These are phyloP conservation scores for Phaseolus lunatus DNA, from an alignment of 306 rosid genomes.

Conservation along the genomic window DNA sequence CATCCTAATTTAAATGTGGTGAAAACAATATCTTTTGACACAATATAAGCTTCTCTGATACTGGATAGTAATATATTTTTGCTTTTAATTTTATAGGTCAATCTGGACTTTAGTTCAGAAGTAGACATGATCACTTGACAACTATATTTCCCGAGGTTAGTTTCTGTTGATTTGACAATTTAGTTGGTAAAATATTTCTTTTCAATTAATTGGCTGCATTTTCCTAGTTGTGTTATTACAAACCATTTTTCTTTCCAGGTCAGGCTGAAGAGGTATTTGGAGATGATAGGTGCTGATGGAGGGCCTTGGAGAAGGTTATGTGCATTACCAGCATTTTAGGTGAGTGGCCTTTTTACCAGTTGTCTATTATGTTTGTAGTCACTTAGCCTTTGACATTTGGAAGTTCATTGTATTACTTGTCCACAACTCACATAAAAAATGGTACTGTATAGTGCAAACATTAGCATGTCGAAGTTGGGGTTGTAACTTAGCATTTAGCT, in stretches of 20 bases:
- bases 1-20: constrained; percentile 29
- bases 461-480: not conserved
- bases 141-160: constrained; percentile 95
- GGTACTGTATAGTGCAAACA: not conserved
- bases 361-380: constrained; percentile 37
- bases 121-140: constrained; percentile 97
- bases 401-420: not conserved
- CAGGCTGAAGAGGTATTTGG: constrained; percentile 96
- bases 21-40: constrained; percentile 38
- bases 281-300: constrained; percentile 99
- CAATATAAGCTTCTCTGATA: constrained; percentile 8
- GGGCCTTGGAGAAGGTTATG: constrained; percentile 99
- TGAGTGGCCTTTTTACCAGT: constrained; percentile 46
- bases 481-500: not conserved
- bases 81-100: constrained; percentile 67
- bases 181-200: constrained; percentile 40
- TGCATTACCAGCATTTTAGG: constrained; percentile 99
- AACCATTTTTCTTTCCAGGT: constrained; percentile 65
- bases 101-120: constrained; percentile 95
- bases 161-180: constrained; percentile 27
- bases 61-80: constrained; percentile 36
- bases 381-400: constrained; percentile 21
- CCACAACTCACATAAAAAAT: not conserved
- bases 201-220: constrained; percentile 42
- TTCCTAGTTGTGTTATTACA: constrained; percentile 18